phyloP scores from a whole-genome alignment of 352 stramenopile genomes.

The Globisporangium camurandrum region DNA sequence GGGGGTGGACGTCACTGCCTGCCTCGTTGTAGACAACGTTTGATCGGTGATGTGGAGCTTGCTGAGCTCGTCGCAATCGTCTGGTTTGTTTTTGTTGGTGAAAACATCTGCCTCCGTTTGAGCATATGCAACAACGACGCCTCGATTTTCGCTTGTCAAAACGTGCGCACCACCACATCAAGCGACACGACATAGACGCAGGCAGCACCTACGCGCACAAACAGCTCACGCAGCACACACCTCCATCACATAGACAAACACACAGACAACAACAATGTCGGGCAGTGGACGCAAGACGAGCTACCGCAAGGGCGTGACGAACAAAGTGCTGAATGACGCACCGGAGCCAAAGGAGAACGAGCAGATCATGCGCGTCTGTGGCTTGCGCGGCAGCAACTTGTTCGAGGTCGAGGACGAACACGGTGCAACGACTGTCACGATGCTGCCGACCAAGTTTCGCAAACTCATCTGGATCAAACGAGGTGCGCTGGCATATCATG shows the following conservation, averaged over 20 bases:
- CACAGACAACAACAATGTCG: constrained; percentile 57
- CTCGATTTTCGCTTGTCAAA: too few relatives aligned
- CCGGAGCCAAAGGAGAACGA: constrained; percentile 88
- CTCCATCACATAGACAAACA: not conserved
- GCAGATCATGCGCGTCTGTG: constrained; percentile 88
- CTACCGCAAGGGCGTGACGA: constrained; percentile 91
- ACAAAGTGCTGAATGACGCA: constrained; percentile 86
- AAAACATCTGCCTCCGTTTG: too few relatives aligned
- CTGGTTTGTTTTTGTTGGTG: too few relatives aligned
- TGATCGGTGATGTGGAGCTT: too few relatives aligned
- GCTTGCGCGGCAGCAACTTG: constrained; percentile 92
- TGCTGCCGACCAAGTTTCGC: constrained; percentile 96
- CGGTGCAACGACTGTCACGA: constrained; percentile 77
- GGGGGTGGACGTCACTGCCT: not conserved
- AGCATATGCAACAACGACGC: too few relatives aligned
- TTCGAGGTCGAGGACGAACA: constrained; percentile 88
- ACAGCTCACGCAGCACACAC: not conserved
- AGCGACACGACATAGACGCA: too few relatives aligned
- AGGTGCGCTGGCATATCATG: constrained; percentile 15
- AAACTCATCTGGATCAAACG: constrained; percentile 99
- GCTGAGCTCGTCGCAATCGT: too few relatives aligned
- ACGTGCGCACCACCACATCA: constrained; percentile 1
- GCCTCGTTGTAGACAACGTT: too few relatives aligned
- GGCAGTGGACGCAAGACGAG: constrained; percentile 84
- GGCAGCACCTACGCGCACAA: not conserved